Evolutionary conservation across 1,284 basidiomycete genomes (phyloP).

Genomic region (Coniferiporia sulphurascens): DNA sequence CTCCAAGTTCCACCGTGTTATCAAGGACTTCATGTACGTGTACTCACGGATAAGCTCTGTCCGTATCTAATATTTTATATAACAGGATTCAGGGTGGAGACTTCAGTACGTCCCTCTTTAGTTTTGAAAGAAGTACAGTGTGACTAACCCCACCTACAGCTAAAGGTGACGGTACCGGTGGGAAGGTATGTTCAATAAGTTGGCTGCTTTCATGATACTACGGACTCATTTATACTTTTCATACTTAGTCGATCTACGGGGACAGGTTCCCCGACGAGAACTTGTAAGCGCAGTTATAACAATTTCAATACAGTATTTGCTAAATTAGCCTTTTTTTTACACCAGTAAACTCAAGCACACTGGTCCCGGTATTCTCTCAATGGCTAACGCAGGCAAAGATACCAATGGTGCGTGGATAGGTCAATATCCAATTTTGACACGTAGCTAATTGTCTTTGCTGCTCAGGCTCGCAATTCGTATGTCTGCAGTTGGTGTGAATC

Average conservation of each 20-base stretch:
- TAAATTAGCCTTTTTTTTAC: neutral
- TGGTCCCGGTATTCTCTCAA: conserved; percentile 80
- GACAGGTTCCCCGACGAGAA: conserved; percentile 67
- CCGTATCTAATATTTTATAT: neutral
- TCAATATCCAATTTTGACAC: neutral
- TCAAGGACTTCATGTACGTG: conserved; percentile 62
- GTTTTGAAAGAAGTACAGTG: neutral
- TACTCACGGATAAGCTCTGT: neutral
- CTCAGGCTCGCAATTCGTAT: conserved; percentile 79
- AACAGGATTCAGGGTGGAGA: conserved; percentile 64
- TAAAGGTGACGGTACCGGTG: conserved; percentile 56
- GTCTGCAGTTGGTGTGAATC: conserved; percentile 24
- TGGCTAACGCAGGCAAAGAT: conserved; percentile 90
- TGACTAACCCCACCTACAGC: conserved; percentile 27
- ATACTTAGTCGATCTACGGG: conserved; percentile 47
- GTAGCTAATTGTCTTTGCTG: conserved; percentile 2
- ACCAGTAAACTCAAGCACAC: conserved; percentile 85
- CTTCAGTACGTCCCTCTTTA: conserved; percentile 41
- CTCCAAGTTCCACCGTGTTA: conserved; percentile 66
- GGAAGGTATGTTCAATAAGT: conserved; percentile 36
- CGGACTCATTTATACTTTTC: neutral
- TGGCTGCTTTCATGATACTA: neutral
- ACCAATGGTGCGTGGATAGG: conserved; percentile 59
- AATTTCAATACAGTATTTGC: neutral
- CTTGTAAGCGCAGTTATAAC: conserved; percentile 54